These are phyloP conservation scores for Irpex rosettiformis DNA, from an alignment of 1,284 basidiomycete genomes.

Conservation along the genomic window DNA sequence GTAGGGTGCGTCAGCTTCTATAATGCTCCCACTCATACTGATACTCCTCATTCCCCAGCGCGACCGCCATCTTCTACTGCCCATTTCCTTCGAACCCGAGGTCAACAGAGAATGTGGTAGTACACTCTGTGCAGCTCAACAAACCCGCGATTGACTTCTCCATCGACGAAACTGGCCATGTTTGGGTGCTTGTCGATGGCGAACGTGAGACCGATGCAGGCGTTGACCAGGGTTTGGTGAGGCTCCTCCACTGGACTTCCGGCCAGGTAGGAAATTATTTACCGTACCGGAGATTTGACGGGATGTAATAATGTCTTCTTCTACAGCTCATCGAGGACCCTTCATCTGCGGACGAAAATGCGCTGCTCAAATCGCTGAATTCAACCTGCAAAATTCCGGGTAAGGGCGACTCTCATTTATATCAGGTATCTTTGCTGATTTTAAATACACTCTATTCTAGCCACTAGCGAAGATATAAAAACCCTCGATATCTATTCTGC, in stretches of 20 bases:
- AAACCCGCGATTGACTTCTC: slow-evolving; percentile 61
- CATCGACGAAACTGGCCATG: slow-evolving; percentile 32
- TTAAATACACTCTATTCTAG: slow-evolving; percentile 27
- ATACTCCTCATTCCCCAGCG: slow-evolving; percentile 36
- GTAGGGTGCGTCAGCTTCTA: slow-evolving; percentile 48
- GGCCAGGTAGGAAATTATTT: slow-evolving; percentile 15
- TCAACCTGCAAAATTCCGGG: slow-evolving; percentile 36
- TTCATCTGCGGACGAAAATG: slow-evolving; percentile 12
- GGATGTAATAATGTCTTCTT: too few relatives aligned
- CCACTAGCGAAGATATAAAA: slow-evolving; percentile 44
- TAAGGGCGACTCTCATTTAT: slow-evolving; percentile 19
- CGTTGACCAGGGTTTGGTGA: not conserved
- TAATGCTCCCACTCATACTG: not conserved
- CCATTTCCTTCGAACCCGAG: slow-evolving; percentile 32
- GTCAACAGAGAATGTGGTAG: slow-evolving; percentile 19
- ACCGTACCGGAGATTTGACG: too few relatives aligned
- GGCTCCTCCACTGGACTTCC: slow-evolving; percentile 18
- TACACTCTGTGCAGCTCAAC: slow-evolving; percentile 47
- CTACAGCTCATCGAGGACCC: slow-evolving; percentile 23
- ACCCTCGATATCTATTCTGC: slow-evolving; percentile 58
- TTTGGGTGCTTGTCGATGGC: slow-evolving; percentile 53
- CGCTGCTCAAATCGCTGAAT: slow-evolving; percentile 38
- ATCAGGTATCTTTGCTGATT: not conserved
- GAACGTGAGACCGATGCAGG: slow-evolving; percentile 3
- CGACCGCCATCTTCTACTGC: slow-evolving; percentile 62